These are phyloP conservation scores for Zea luxurians DNA, from an alignment of 176 grass and related monocot species.

Conservation along the genomic window DNA sequence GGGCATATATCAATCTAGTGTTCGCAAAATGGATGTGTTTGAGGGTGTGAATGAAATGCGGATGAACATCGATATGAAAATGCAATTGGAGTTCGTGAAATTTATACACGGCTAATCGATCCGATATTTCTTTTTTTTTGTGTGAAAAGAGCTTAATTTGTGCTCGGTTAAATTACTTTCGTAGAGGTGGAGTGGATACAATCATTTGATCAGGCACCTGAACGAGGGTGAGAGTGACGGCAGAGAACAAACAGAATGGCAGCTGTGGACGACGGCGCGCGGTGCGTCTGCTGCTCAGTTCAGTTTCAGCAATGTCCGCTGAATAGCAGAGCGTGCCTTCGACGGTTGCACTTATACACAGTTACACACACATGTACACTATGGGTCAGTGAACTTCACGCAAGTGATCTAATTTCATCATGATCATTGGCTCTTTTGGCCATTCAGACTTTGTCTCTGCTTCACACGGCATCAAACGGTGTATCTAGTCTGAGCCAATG, in stretches of 20 bases:
- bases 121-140: not conserved
- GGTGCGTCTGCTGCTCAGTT: too few relatives aligned
- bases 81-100: not conserved
- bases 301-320: not conserved
- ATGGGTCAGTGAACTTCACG: not conserved
- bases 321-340: not conserved
- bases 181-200: not conserved
- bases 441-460: not conserved
- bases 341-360: not conserved
- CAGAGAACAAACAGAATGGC: not conserved
- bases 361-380: not conserved
- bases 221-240: not conserved
- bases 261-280: not conserved
- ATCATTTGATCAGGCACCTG: not conserved
- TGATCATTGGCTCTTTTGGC: not conserved
- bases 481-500: not conserved
- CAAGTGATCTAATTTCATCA: not conserved
- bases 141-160: not conserved
- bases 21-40: too few relatives aligned
- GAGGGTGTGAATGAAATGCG: too few relatives aligned
- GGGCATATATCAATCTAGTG: too few relatives aligned
- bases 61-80: too few relatives aligned
- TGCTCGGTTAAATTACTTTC: not conserved
- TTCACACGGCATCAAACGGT: not conserved
- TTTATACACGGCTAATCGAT: not conserved